Percentiles rank a stretch among this genome's conserved stretches.
These are phyloP conservation scores for Stephania japonica DNA, from an alignment of 164 flowering plant genomes.

Conservation along the genomic window DNA sequence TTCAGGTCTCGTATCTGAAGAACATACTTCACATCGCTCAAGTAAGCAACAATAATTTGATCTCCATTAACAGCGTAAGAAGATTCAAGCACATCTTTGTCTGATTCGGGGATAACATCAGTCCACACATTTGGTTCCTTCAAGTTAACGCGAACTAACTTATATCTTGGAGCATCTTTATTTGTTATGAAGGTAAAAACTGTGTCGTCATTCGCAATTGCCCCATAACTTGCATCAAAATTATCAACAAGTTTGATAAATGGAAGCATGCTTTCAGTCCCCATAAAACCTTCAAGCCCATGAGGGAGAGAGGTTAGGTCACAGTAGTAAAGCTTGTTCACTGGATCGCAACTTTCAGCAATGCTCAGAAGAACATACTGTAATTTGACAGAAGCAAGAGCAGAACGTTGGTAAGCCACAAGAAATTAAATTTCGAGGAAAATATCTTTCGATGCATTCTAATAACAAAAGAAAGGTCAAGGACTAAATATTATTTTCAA, in stretches of 20 bases:
- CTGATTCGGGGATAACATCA: constrained; percentile 61
- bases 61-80: constrained; percentile 65
- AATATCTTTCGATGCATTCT: neutral
- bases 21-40: constrained; percentile 86
- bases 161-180: constrained; percentile 89
- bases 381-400: constrained; percentile 9
- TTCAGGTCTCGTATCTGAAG: constrained; percentile 80
- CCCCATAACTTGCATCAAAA: constrained; percentile 69
- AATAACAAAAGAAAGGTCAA: neutral
- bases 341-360: constrained; percentile 67
- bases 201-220: constrained; percentile 77
- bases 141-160: constrained; percentile 77
- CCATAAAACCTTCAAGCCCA: constrained; percentile 66
- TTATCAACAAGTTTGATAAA: constrained; percentile 79
- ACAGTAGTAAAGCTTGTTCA: constrained; percentile 86
- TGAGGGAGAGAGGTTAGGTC: constrained; percentile 63
- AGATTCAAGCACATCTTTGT: constrained; percentile 80
- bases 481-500: neutral
- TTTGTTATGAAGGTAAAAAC: constrained; percentile 83
- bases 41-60: constrained; percentile 70
- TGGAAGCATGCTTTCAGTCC: constrained; percentile 51
- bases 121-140: constrained; percentile 70
- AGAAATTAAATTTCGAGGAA: neutral
- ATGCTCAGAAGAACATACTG: constrained; percentile 76
- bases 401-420: neutral